Percentiles rank a stretch among this genome's conserved stretches.
phyloP scores from a whole-genome alignment of 1,139 yeast species.

The Blastobotrys buckinghamii region DNA sequence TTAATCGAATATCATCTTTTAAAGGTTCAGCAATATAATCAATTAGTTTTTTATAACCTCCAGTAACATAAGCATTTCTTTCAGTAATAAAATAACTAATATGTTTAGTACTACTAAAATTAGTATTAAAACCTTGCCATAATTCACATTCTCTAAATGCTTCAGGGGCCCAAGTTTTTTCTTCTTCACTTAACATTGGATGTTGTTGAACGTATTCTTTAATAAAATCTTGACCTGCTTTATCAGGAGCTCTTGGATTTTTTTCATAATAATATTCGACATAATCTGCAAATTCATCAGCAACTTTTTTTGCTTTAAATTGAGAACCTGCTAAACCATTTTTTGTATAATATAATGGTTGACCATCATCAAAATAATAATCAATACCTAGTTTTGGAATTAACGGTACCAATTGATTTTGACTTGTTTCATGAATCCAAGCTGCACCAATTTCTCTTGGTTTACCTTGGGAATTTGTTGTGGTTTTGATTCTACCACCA shows the following conservation, averaged over 20 bases:
- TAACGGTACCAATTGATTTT: slow-evolving; percentile 49
- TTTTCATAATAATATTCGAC: slow-evolving; percentile 50
- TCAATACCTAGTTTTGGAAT: slow-evolving; percentile 31
- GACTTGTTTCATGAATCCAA: slow-evolving; percentile 82
- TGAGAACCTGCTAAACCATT: slow-evolving; percentile 25
- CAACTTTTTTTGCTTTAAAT: slow-evolving; percentile 49
- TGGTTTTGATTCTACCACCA: slow-evolving; percentile 42
- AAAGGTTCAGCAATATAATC: slow-evolving; percentile 39
- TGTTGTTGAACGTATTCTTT: slow-evolving; percentile 42
- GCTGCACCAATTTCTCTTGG: slow-evolving; percentile 56
- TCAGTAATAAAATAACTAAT: slow-evolving; percentile 63
- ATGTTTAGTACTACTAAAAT: slow-evolving; percentile 60
- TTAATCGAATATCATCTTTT: slow-evolving; percentile 38
- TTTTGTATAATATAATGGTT: slow-evolving; percentile 28
- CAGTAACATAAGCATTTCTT: slow-evolving; percentile 58
- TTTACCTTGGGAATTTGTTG: not conserved
- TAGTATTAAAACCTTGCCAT: slow-evolving; percentile 76
- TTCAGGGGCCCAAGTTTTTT: slow-evolving; percentile 46
- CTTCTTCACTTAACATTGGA: slow-evolving; percentile 46
- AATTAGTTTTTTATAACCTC: slow-evolving; percentile 44
- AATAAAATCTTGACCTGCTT: slow-evolving; percentile 46
- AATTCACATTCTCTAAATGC: slow-evolving; percentile 54
- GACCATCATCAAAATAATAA: slow-evolving; percentile 45
- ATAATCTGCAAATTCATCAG: slow-evolving; percentile 53
- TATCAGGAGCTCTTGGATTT: slow-evolving; percentile 45